Percentiles rank a stretch among this genome's conserved stretches.
These are phyloP conservation scores for Hagleromyces aurorensis DNA, from an alignment of 805 yeast species.

Conservation along the genomic window DNA sequence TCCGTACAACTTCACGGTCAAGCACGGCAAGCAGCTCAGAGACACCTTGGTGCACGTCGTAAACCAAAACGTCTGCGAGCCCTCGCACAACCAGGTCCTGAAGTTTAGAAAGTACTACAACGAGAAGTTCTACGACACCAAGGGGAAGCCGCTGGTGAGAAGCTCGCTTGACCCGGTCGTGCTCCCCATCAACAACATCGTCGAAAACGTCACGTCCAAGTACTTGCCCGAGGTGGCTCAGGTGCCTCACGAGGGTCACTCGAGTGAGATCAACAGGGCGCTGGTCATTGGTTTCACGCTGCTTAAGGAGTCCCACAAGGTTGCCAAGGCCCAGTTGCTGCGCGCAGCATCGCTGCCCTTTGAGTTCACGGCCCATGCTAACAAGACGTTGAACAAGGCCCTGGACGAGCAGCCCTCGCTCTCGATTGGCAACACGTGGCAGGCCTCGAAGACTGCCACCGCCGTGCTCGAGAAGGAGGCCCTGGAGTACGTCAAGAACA, in stretches of 20 bases:
- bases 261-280: slow-evolving; percentile 55
- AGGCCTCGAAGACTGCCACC: slow-evolving; percentile 30
- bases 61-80: slow-evolving; percentile 34
- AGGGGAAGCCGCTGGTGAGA: slow-evolving; percentile 57
- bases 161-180: slow-evolving; percentile 56
- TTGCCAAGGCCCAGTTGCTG: slow-evolving; percentile 22
- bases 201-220: slow-evolving; percentile 38
- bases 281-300: slow-evolving; percentile 35
- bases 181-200: slow-evolving; percentile 49
- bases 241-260: slow-evolving; percentile 36
- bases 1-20: slow-evolving; percentile 44
- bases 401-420: slow-evolving; percentile 34
- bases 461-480: slow-evolving; percentile 29
- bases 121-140: slow-evolving; percentile 43
- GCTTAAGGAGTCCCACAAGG: slow-evolving; percentile 34
- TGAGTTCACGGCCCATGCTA: slow-evolving; percentile 30
- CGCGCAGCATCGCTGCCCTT: slow-evolving; percentile 31
- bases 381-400: slow-evolving; percentile 34
- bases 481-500: slow-evolving; percentile 10
- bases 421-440: slow-evolving; percentile 24
- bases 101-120: slow-evolving; percentile 45
- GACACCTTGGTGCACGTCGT: slow-evolving; percentile 28
- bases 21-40: slow-evolving; percentile 31
- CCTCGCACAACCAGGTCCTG: slow-evolving; percentile 41
- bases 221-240: slow-evolving; percentile 40